A percentile compares a stretch with the other conserved stretches of the same genome.
phyloP scores from a whole-genome alignment of 2,329 filamentous ascomycete species.

The Samsoniella hepiali region DNA sequence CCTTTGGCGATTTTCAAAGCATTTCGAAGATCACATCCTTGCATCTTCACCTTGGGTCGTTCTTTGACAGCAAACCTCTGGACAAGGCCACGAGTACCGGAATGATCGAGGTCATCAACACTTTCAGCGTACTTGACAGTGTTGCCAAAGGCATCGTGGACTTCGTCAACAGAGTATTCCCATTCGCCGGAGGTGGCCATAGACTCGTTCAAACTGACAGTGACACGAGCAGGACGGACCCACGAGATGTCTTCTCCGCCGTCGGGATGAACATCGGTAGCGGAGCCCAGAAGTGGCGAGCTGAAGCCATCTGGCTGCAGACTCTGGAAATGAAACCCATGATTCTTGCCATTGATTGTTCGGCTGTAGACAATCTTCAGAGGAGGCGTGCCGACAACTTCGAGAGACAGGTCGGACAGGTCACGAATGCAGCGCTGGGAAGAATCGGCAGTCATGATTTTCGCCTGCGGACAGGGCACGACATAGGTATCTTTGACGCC shows the following conservation, averaged over 20 bases:
- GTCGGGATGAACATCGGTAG: constrained; percentile 58
- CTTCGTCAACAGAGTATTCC: constrained; percentile 88
- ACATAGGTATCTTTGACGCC: constrained; percentile 75
- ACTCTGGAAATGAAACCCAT: constrained; percentile 86
- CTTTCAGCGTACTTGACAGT: constrained; percentile 67
- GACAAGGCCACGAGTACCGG: constrained; percentile 60
- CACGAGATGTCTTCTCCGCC: constrained; percentile 70
- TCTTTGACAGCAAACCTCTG: constrained; percentile 85
- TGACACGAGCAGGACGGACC: constrained; percentile 72
- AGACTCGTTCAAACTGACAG: constrained; percentile 85
- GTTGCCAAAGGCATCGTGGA: constrained; percentile 88
- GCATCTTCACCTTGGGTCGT: constrained; percentile 69
- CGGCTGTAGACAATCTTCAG: constrained; percentile 91
- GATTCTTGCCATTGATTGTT: constrained; percentile 77
- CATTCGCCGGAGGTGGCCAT: constrained; percentile 75
- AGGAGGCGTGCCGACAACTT: constrained; percentile 85
- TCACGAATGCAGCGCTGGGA: constrained; percentile 78
- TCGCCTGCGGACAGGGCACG: constrained; percentile 78
- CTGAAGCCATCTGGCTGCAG: constrained; percentile 84
- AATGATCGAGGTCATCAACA: constrained; percentile 66
- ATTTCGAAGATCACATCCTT: constrained; percentile 72
- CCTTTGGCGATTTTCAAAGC: constrained; percentile 83
- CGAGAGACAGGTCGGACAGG: constrained; percentile 77
- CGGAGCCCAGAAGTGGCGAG: constrained; percentile 69
- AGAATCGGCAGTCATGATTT: constrained; percentile 61